Base-by-base conservation (phyloP, 139 green algal species). In the Chlamydomonas schloesseri region DNA sequence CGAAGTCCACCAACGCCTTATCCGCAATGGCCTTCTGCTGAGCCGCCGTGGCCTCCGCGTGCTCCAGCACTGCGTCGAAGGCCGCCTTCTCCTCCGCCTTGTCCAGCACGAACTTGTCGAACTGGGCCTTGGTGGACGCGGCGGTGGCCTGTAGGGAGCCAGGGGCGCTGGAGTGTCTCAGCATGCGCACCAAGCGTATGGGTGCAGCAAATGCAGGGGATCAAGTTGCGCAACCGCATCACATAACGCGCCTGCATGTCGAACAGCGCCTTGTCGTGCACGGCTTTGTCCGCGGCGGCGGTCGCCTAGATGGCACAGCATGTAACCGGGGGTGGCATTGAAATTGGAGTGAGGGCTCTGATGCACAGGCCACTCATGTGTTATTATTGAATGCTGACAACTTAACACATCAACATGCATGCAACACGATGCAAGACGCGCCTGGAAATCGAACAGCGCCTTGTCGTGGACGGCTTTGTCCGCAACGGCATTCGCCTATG, bases 41-140 rank as follows among this genome's bases (percentile, higher is more conserved):
- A 9, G 34, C 37, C 8, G 65, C 68, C 26, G 46, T 11, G 24
- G 31, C 50, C 18, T 4, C 68, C 8, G 33, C 58, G 0, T 86
- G 6, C 68, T 86, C 64, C 29, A 75, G 23, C 28, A 74, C 46
- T 18, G 17, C 29, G 53, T 86, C 80, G n/a, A 86, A 86, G 13
- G 50, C 47, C 47, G 80, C 80, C 67, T 86, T 86, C 68, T 86
- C 67, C 68, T 81, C 75, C 67, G 77, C 57, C 64, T 83, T 84
- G 58, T 85, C 64, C 1, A 42, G 4, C n/a, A 75, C 65, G 42
- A 70, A 75, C 47, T 85, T 85, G 31, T 85, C 65, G 65, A 85
- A 85, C 33, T 85, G 79, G 23, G 79, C 65, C 65, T 83, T 83
- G n/a, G 37, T 73, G 8, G 26, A 26, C 34, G 21, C 10, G 18